Evolutionary conservation across 192 early-diverging fungal genomes (phyloP).

Genomic region (Dimargaris verticillata): DNA sequence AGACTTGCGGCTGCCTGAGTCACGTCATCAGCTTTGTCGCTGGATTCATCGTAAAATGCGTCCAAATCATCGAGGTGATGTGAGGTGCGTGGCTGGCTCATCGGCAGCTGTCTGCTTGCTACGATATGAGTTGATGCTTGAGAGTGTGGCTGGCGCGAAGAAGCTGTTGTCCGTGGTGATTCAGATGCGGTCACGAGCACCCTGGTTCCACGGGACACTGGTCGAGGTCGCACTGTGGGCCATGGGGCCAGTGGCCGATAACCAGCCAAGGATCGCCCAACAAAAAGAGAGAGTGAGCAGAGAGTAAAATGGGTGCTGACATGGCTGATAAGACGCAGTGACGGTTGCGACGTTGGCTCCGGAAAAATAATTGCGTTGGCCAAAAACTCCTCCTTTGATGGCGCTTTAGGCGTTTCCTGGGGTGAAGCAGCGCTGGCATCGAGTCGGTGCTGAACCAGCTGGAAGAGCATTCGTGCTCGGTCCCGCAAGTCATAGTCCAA

Average conservation of each 20-base stretch:
- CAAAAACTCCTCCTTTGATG: constrained; percentile 5
- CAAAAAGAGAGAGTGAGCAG: constrained; percentile 45
- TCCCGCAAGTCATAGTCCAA: constrained; percentile 79
- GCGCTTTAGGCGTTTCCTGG: constrained; percentile 14
- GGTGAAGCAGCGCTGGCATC: constrained; percentile 17
- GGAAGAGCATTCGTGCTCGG: constrained; percentile 48
- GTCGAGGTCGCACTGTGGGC: constrained; percentile 40
- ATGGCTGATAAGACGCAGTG: neutral
- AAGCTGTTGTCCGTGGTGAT: neutral
- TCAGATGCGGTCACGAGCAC: neutral
- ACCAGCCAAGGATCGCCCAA: constrained; percentile 37
- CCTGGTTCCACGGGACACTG: constrained; percentile 26
- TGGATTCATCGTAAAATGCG: constrained; percentile 27
- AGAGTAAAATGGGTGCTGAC: constrained; percentile 30
- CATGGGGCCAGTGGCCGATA: constrained; percentile 73
- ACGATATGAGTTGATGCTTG: neutral
- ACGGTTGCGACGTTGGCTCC: neutral
- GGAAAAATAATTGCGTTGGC: too few species aligned
- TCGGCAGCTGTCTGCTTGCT: neutral
- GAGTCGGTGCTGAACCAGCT: constrained; percentile 17
- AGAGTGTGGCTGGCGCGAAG: neutral
- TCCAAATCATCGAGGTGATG: constrained; percentile 24
- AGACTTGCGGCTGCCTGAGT: too few species aligned
- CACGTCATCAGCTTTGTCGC: constrained; percentile 17
- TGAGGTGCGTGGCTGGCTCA: neutral